These are phyloP conservation scores for Plenodomus lindquistii DNA, from an alignment of 2,329 filamentous ascomycete genomes.

Conservation along the genomic window DNA sequence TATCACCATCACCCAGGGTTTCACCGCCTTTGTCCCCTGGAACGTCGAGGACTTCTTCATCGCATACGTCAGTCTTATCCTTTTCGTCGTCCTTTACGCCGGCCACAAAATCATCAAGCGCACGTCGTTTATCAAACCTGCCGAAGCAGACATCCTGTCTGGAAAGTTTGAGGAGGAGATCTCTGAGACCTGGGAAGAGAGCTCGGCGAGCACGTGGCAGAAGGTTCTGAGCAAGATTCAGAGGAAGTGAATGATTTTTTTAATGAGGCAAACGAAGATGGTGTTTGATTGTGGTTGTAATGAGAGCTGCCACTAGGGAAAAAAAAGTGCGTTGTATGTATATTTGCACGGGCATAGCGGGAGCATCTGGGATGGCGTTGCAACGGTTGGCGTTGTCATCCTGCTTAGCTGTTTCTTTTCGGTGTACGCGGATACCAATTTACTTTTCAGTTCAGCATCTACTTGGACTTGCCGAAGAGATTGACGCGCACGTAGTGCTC, in stretches of 20 bases:
- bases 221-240: conserved; percentile 30
- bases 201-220: conserved; percentile 35
- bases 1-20: conserved; percentile 48
- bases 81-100: conserved; percentile 57
- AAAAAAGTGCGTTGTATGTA: neutral
- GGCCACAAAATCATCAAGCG: conserved; percentile 58
- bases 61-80: conserved; percentile 45
- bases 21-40: conserved; percentile 48
- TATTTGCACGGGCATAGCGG: neutral
- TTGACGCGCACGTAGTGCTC: too few relatives aligned
- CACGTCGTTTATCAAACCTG: conserved; percentile 45
- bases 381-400: neutral
- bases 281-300: neutral
- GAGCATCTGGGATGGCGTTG: neutral
- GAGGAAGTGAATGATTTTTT: neutral
- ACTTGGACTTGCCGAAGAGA: too few relatives aligned
- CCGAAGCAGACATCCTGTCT: conserved; percentile 49
- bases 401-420: neutral
- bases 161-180: conserved; percentile 43
- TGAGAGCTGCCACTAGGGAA: neutral
- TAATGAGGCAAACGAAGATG: neutral
- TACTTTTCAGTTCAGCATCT: neutral
- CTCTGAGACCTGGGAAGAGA: conserved; percentile 40
- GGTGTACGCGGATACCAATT: neutral
- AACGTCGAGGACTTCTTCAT: conserved; percentile 43